A percentile compares a stretch with the other conserved stretches of the same genome.
phyloP scores from a whole-genome alignment of 2,329 filamentous ascomycete species.

The Tolypocladium capitatum region DNA sequence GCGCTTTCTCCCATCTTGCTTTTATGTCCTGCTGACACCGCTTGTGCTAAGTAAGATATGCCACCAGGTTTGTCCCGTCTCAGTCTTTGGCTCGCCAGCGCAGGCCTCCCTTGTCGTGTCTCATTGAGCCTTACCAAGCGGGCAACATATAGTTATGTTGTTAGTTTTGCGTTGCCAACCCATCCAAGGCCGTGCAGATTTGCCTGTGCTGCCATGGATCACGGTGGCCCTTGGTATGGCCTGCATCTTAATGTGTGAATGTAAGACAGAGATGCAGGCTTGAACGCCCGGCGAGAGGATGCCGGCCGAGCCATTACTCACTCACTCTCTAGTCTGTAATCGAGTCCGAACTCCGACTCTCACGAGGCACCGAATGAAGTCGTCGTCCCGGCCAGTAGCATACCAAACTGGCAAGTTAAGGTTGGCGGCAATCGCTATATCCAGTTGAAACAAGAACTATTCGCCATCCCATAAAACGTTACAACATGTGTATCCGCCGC shows the following conservation, averaged over 20 bases:
- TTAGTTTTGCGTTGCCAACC: background rate
- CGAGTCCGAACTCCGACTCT: background rate
- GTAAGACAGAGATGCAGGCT: background rate
- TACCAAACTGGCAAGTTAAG: too few species aligned
- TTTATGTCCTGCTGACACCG: background rate
- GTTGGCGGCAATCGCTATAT: background rate
- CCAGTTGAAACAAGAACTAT: background rate
- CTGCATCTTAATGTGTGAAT: background rate
- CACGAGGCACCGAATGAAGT: background rate
- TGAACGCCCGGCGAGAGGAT: too few species aligned
- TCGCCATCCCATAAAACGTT: background rate
- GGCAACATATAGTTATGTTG: constrained; percentile 6
- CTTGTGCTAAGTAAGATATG: background rate
- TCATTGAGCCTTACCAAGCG: background rate
- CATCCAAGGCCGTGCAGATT: background rate
- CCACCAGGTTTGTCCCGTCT: background rate
- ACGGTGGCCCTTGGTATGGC: background rate
- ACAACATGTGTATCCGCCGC: background rate
- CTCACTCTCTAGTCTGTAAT: background rate
- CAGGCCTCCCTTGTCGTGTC: background rate
- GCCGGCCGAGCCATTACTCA: background rate
- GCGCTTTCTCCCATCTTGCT: background rate
- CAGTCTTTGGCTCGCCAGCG: background rate
- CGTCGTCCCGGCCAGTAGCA: too few species aligned
- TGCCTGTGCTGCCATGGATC: background rate